A percentile compares a stretch with the other conserved stretches of the same genome.
These are phyloP conservation scores for Fusarium anthophilum DNA, from an alignment of 2,329 filamentous ascomycete species.

Conservation along the genomic window DNA sequence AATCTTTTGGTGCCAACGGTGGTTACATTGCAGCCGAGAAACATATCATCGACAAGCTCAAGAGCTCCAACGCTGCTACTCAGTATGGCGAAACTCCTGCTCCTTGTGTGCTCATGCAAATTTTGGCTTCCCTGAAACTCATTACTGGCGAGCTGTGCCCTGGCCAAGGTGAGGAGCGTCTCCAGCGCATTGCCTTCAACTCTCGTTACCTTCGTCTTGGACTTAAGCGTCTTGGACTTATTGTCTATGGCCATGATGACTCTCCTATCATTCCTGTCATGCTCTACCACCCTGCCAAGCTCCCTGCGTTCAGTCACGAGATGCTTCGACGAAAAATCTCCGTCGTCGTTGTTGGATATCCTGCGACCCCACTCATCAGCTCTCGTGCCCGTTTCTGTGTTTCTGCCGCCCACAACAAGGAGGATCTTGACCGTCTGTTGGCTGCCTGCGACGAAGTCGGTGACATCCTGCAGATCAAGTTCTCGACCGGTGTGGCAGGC, in stretches of 20 bases:
- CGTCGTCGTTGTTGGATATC: slow-evolving; percentile 96
- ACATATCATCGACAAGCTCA: slow-evolving; percentile 90
- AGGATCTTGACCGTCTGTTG: slow-evolving; percentile 91
- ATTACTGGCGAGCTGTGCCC: slow-evolving; percentile 89
- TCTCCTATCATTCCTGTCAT: slow-evolving; percentile 95
- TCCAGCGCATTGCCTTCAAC: slow-evolving; percentile 97
- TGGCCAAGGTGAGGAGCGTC: slow-evolving; percentile 92
- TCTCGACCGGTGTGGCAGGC: slow-evolving; percentile 94
- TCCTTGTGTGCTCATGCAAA: slow-evolving; percentile 90
- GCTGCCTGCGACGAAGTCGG: slow-evolving; percentile 92
- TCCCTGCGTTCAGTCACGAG: slow-evolving; percentile 97
- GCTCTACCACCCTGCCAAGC: slow-evolving; percentile 98
- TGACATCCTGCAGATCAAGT: slow-evolving; percentile 92
- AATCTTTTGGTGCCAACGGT: slow-evolving; percentile 97
- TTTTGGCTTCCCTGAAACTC: slow-evolving; percentile 84
- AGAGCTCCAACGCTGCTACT: slow-evolving; percentile 84
- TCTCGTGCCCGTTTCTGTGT: slow-evolving; percentile 96
- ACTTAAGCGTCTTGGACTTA: slow-evolving; percentile 95
- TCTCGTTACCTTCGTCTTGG: slow-evolving; percentile 97
- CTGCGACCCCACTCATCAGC: slow-evolving; percentile 93
- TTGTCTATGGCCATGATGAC: slow-evolving; percentile 97
- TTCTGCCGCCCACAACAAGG: slow-evolving; percentile 96
- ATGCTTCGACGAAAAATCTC: slow-evolving; percentile 99
- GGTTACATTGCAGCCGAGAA: slow-evolving; percentile 94
- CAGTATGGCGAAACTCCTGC: slow-evolving; percentile 88